Conservation (phyloP, 768 basidiomycete genomes). For the Lentinus tigrinus region DNA sequence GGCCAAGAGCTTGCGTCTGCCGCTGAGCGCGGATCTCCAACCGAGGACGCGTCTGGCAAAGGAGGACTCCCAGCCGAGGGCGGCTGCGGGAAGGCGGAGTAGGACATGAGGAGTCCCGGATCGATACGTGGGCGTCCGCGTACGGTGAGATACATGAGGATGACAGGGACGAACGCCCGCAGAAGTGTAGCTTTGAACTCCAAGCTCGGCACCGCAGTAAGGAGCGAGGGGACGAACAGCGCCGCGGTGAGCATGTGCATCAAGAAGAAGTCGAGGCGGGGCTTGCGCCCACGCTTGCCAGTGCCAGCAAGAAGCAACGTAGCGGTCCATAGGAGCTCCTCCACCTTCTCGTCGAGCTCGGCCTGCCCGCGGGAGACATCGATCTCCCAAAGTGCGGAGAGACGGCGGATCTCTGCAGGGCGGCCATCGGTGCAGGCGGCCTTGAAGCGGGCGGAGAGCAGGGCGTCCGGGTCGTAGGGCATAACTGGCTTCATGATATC, state of each 20-base stretch:
- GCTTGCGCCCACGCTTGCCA: conserved; percentile 44
- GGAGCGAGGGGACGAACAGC: conserved; percentile 46
- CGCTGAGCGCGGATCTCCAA: conserved; percentile 38
- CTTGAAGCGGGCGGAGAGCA: conserved; percentile 36
- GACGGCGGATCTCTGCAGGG: conserved; percentile 42
- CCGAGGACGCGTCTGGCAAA: conserved; percentile 17
- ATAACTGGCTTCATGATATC: conserved; percentile 46
- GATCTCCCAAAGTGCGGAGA: conserved; percentile 43
- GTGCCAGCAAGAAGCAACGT: conserved; percentile 49
- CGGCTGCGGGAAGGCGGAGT: conserved; percentile 41
- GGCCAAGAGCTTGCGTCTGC: conserved; percentile 53
- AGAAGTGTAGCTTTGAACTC: conserved; percentile 45
- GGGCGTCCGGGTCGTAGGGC: conserved; percentile 49
- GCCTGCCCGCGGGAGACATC: conserved; percentile 30
- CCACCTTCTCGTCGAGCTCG: conserved; percentile 41
- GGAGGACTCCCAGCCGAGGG: conserved; percentile 24
- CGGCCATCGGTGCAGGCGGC: conserved; percentile 38
- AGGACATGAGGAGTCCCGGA: conserved; percentile 45
- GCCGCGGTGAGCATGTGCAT: conserved; percentile 58
- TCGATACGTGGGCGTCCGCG: conserved; percentile 57
- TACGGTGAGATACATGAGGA: conserved; percentile 36
- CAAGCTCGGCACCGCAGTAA: conserved; percentile 31
- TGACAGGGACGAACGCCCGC: conserved; percentile 39
- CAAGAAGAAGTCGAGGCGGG: conserved; percentile 56
- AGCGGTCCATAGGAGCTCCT: conserved; percentile 50